Base-by-base conservation (phyloP, 768 basidiomycete species). In the Tremella yokohamensis region DNA sequence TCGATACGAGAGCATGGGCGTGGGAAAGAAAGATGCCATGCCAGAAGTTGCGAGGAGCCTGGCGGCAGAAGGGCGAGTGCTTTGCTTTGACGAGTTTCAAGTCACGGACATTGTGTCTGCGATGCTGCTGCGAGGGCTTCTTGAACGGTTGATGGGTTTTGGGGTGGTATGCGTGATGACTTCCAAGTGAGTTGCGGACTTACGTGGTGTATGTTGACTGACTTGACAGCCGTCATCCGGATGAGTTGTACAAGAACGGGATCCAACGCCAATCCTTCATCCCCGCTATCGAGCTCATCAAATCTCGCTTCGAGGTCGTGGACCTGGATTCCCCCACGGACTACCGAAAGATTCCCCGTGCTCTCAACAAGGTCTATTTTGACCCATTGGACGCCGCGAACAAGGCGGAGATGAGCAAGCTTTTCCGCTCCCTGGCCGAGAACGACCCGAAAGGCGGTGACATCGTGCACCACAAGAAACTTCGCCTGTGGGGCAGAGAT, bases 61-160 rank as follows among this genome's bases (percentile, higher is more conserved):
- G 50, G 94, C 91, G 1, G 82, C 82, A 48, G 86, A 96, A 59
- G 88, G 90, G 8, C 83, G 81, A 58, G 83, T 99, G 0, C 79
- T 99, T 42, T 97, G 94, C 73, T 96, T 99, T 71, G 94, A 99
- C 71, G 94, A 99, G 79, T 98, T 98, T 71, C 94, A 98, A 83
- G 89, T 96, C 7, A 97, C 94, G 15, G 94, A 97, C 77, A 97
- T 98, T 60, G 92, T 89, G 19, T 92, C 96, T 65, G 94, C 96
- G 15, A 98, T 99, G 96, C 93, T 99, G 61, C 82, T 99, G 24
- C 82, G 93, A 40, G 84, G 92, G 49, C 80, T 99, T 18, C 79
- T 99, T 48, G 93, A 97, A 74, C 81, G 82, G n/a, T 77, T 99
- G 65, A 80, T 92, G 51, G 85, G 85, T 51, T 86, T 87, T 65